Base-by-base conservation (phyloP, 352 stramenopile genomes). In the Phytophthora cactorum region DNA sequence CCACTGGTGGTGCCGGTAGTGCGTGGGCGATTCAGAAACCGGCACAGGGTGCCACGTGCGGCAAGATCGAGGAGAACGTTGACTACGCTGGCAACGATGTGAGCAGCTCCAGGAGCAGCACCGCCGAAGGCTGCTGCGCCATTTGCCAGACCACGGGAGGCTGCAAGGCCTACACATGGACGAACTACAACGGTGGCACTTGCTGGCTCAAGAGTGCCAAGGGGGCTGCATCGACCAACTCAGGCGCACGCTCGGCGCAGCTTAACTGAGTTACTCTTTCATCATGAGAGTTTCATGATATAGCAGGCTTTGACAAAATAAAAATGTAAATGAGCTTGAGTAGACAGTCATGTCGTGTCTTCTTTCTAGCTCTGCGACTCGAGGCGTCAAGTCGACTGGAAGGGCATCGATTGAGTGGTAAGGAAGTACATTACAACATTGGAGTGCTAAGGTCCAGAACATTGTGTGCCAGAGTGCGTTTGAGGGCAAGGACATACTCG, bases 121-220 rank as follows among this genome's bases (percentile, higher is more conserved):
- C 39, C 0, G 65, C 49, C 10, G 59, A 76, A 14, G 72, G 46
- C 4, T 83, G 77, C 56, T 83, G 75, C 46, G 41, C 68, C 0
- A 43, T 70, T 32, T 86, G 77, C 52, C 49, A 68, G 7, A 62
- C 58, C 3, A 74, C 53, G 0, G 25, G 27, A 11, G 55, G 38
- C 8, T 87, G 79, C 58, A 61, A 68, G 2, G 71, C 66, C 2
- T 84, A 66, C 68, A 78, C 74, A 8, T 87, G 76, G 76, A 81
- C 76, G 28, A 75, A 70, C 49, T 80, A 72, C 52, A 73, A 76
- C 34, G 68, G 77, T 25, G 68, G 76, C 5, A 77, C 72, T 12
- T 81, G 79, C 66, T 85, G 79, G 79, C 62, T 84, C 15, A 84
- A 87, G 66, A 75, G 55, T 31, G 32, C 25, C 11, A 79, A 77